phyloP scores from a whole-genome alignment of 2,329 filamentous ascomycete genomes.

The Claviceps pazoutovae region DNA sequence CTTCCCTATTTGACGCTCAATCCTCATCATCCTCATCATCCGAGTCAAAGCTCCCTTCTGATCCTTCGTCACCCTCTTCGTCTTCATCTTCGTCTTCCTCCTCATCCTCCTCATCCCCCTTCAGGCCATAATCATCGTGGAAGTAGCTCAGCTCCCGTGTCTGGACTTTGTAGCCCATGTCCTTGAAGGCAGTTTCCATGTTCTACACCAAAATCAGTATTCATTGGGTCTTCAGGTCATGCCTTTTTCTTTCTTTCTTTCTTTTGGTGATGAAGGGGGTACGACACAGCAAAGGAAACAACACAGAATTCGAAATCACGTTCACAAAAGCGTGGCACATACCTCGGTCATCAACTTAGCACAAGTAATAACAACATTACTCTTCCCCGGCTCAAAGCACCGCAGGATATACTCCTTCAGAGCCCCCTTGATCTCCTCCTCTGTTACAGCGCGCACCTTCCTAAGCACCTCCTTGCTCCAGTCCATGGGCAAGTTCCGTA shows the following conservation, averaged over 20 bases:
- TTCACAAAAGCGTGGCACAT: constrained; percentile 20
- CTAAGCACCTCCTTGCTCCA: constrained; percentile 67
- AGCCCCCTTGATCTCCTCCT: constrained; percentile 61
- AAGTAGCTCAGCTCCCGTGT: constrained; percentile 64
- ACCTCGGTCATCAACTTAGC: constrained; percentile 76
- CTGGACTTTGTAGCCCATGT: constrained; percentile 65
- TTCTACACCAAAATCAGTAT: constrained; percentile 39
- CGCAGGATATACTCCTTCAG: constrained; percentile 65
- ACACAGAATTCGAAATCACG: too few species aligned
- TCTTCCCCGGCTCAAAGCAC: constrained; percentile 64
- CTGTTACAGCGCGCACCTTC: constrained; percentile 60
- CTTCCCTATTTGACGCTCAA: not conserved
- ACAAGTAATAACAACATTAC: constrained; percentile 81
- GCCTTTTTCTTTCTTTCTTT: not conserved
- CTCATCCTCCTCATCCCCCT: constrained; percentile 45
- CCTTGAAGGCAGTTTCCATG: constrained; percentile 60
- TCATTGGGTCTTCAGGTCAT: not conserved
- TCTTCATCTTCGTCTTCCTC: constrained; percentile 27
- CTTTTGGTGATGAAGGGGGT: not conserved
- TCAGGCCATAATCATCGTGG: constrained; percentile 78
- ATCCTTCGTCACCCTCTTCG: not conserved
- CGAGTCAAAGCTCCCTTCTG: constrained; percentile 3
- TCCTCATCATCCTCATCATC: constrained; percentile 1
- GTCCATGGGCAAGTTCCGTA: constrained; percentile 60
- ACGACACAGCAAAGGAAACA: too few species aligned